phyloP scores from a whole-genome alignment of 768 basidiomycete species.

The Russula sp. region DNA sequence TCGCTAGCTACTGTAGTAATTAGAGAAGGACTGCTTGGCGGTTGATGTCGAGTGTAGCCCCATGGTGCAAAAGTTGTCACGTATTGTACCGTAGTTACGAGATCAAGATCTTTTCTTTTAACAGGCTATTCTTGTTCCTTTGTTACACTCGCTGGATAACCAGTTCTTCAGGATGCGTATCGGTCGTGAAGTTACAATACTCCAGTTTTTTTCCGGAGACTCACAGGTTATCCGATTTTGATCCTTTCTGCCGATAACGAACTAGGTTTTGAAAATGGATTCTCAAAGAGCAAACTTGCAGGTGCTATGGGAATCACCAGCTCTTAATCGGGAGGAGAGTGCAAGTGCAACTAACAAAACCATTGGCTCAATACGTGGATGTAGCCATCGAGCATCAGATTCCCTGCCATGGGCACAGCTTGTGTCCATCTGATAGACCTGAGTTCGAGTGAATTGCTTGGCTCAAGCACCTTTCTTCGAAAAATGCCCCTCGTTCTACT shows the following conservation, averaged over 20 bases:
- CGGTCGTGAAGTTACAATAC: too few relatives aligned
- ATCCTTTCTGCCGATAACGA: conserved; percentile 26
- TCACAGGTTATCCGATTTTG: too few relatives aligned
- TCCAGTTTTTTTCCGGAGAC: too few relatives aligned
- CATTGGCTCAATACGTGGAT: neutral
- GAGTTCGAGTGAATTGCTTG: neutral
- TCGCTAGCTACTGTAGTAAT: too few relatives aligned
- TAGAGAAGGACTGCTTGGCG: too few relatives aligned
- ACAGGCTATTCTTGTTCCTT: too few relatives aligned
- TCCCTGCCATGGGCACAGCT: neutral
- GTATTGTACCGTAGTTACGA: too few relatives aligned
- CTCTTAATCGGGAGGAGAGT: neutral
- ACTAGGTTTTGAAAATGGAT: conserved; percentile 28
- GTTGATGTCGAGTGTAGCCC: too few relatives aligned
- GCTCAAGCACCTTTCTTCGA: neutral
- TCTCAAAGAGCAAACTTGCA: conserved; percentile 23
- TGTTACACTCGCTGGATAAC: too few relatives aligned
- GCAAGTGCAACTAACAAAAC: neutral
- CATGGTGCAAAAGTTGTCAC: too few relatives aligned
- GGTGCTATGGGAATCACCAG: neutral
- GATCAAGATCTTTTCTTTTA: too few relatives aligned
- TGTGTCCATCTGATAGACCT: neutral
- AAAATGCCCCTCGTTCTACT: neutral
- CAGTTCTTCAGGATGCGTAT: too few relatives aligned
- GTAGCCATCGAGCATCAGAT: neutral